Evolutionary conservation across 2,329 filamentous ascomycete species (phyloP), one percentile per base, ranked within the genome.

Genomic region (Amesomyces nigricolor): DNA sequence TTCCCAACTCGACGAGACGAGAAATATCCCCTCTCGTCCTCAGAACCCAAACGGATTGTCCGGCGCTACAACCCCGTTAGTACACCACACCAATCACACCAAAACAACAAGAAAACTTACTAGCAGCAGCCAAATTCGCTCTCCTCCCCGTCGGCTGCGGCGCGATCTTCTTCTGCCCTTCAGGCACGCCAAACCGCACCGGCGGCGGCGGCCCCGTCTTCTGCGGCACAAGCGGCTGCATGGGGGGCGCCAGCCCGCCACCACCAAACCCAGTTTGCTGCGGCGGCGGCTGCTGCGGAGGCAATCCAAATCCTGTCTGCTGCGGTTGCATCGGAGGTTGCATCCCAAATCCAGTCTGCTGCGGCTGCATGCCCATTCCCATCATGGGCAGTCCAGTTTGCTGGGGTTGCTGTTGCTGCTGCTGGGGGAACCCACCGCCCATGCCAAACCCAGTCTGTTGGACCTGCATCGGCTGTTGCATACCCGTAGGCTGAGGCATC

Each of bases 71-170:
- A 13, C 2, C 11, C 8, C 7, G 44, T 56, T 38, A 56, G 57
- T 6, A 17, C 4, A 13, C n/a, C 29, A 19, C 50, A 14, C n/a
- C n/a, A n/a, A n/a, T n/a, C n/a, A n/a, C n/a, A n/a, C n/a, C n/a
- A n/a, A n/a, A n/a, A n/a, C n/a, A n/a, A n/a, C n/a, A n/a, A n/a
- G n/a, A n/a, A n/a, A n/a, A 91, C 92, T 87, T 86, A 97, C 92
- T 99, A 67, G 94, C 94, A 83, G 95, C 89, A 51, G 88, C 80
- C 63, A 99, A 79, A 70, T 97, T 96, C 54, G 94, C 94, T 75
- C 88, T 85, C 65, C 88, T 79, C 61, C 94, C 94, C 6, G 94
- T 99, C 29, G 90, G 81, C 74, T 97, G 94, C 30, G 91, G 85
- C 58, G 82, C 79, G 64, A 97, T 74, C 71, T 88, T 94, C 72